These are phyloP conservation scores for Debaryomycetaceae sp. DNA, from an alignment of 1,139 yeast species.

Conservation along the genomic window DNA sequence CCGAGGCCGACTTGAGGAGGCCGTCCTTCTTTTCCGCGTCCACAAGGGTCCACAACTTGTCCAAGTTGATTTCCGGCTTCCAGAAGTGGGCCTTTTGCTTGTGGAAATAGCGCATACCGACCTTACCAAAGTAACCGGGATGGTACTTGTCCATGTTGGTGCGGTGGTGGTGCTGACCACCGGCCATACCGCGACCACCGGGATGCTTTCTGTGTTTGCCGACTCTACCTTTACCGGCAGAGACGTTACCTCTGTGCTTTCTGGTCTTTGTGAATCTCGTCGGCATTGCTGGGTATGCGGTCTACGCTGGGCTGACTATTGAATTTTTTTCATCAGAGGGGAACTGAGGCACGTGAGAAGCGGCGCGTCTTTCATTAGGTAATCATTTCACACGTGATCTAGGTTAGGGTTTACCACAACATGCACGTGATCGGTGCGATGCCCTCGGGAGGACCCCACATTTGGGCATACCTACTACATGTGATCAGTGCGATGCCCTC, in stretches of 20 bases:
- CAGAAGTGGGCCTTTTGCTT: conserved; percentile 93
- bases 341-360: neutral
- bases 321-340: conserved; percentile 3
- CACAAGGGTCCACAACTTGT: conserved; percentile 97
- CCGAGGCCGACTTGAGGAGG: conserved; percentile 75
- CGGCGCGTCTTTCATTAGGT: no score
- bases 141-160: conserved; percentile 99
- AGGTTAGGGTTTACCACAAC: no score
- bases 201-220: conserved; percentile 99
- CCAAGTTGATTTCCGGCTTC: conserved; percentile 97
- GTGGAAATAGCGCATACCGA: conserved; percentile 99
- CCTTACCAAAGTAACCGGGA: conserved; percentile 99
- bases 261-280: conserved; percentile 99
- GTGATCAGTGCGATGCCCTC: no score
- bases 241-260: conserved; percentile 99
- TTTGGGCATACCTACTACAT: no score
- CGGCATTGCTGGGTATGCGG: conserved; percentile 61
- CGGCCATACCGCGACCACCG: conserved; percentile 99
- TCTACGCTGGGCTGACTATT: conserved; percentile 2
- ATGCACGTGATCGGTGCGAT: no score
- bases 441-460: no score
- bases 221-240: conserved; percentile 99
- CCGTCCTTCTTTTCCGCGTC: conserved; percentile 93
- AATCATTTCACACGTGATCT: no score
- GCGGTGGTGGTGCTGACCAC: conserved; percentile 99